Evolutionary conservation across 1,139 yeast species (phyloP), one percentile per base, ranked within the genome.

Genomic region (Yamadazyma sp.): DNA sequence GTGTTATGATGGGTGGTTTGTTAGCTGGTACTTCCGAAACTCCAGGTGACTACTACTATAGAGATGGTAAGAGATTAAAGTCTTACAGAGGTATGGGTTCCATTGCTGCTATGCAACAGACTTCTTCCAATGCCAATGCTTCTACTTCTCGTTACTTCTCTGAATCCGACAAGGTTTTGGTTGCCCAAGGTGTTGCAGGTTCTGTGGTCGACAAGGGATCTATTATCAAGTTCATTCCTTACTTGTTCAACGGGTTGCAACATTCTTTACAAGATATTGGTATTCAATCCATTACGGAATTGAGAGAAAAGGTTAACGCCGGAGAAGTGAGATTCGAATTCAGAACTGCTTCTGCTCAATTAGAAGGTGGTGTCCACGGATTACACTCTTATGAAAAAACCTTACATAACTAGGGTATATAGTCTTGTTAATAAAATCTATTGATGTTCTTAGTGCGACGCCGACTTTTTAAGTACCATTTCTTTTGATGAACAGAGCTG

Each of bases 41-140:
- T 47, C 99, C 99, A 56, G 99, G 99, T 70, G 90, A 87, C 56
- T 92, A 90, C 74, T 92, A 87, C 72, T 92, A 82, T 82, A 82
- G 95, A 62, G 98, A 92, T 59, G 98, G 99, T 62, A 85, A 94
- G 76, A 86, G 99, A 71, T 81, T 94, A 66, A 92, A 92, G 78
- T 71, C 89, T 48, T 92, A 92, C 79, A 86, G 99, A 75, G 99
- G 99, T 74, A 92, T 92, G 98, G 99, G 99, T 53, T 92, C 98
- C 27, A 83, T 92, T 56, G 99, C 90, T 64, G 99, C 99, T 50
- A 90, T 90, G 97, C 94, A 92, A 77, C 86, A 88, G 74, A 87
- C 96, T 44, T 74, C 76, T 50, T 76, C 76, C 59, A 82, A 81
- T 64, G 96, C 95, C 53, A 94, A 92, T 60, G 98, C 98, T 44